Evolutionary conservation across 176 grass and related monocot genomes (phyloP).

Genomic region (Saccharum officinarum): DNA sequence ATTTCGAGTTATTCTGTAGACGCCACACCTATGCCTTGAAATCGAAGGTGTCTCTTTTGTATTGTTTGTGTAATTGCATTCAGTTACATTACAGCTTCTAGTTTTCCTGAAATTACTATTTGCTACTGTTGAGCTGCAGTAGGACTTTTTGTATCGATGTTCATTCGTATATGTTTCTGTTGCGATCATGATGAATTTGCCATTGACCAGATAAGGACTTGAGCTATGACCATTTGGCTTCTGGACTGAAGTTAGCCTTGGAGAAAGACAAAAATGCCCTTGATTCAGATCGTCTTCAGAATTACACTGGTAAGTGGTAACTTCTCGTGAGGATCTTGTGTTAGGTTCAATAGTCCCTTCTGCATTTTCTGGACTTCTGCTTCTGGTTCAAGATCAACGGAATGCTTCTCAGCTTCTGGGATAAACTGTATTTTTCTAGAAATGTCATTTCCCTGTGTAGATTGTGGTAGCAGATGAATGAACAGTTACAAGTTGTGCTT

Average conservation of each 20-base stretch:
- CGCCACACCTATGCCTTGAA: background rate
- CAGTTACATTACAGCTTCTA: background rate
- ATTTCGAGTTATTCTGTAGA: background rate
- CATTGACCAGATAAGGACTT: slow-evolving; percentile 73
- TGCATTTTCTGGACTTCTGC: background rate
- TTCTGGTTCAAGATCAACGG: background rate
- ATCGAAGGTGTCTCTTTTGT: background rate
- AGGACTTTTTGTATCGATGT: background rate
- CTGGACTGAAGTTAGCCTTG: slow-evolving; percentile 77
- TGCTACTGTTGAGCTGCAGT: background rate
- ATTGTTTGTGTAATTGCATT: background rate
- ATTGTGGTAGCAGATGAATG: background rate
- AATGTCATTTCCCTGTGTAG: background rate
- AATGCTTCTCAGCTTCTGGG: slow-evolving; percentile 16
- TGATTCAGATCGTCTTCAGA: slow-evolving; percentile 79
- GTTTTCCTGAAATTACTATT: background rate
- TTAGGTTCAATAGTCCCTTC: background rate
- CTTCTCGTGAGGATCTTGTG: background rate
- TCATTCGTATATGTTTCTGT: background rate
- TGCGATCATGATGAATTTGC: background rate
- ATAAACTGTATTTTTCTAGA: background rate
- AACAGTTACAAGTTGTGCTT: background rate
- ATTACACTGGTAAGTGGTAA: slow-evolving; percentile 58
- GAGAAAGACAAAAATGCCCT: slow-evolving; percentile 84
- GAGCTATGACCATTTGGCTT: slow-evolving; percentile 91